phyloP scores from a whole-genome alignment of 345 rosid species.

The Sonneratia caseolaris region DNA sequence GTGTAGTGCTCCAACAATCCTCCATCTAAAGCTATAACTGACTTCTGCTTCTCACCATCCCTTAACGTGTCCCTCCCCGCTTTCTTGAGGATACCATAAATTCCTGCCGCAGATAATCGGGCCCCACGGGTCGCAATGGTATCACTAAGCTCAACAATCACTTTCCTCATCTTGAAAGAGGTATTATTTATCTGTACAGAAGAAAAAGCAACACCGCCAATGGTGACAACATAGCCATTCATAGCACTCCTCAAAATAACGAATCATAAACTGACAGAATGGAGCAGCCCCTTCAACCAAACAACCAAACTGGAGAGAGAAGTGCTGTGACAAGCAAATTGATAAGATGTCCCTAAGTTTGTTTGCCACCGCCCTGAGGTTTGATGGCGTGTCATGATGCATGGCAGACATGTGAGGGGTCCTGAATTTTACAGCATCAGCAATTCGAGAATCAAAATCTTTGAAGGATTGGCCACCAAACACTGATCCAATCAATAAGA shows the following conservation, averaged over 20 bases:
- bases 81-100: slow-evolving; percentile 35
- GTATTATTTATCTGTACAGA: slow-evolving; percentile 21
- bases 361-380: slow-evolving; percentile 48
- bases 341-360: slow-evolving; percentile 43
- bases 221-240: too few species aligned
- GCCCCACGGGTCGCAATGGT: slow-evolving; percentile 34
- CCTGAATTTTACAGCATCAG: slow-evolving; percentile 24
- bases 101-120: slow-evolving; percentile 40
- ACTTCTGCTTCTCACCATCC: slow-evolving; percentile 38
- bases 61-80: slow-evolving; percentile 22
- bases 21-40: slow-evolving; percentile 62
- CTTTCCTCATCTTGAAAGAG: slow-evolving; percentile 25
- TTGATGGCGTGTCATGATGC: slow-evolving; percentile 65
- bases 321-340: background rate
- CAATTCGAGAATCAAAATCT: too few species aligned
- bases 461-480: background rate
- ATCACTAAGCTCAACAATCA: slow-evolving; percentile 22
- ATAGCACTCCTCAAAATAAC: too few species aligned
- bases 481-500: background rate
- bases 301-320: too few species aligned
- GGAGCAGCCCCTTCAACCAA: too few species aligned
- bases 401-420: slow-evolving; percentile 71
- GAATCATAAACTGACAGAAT: too few species aligned
- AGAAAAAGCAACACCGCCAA: background rate
- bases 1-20: slow-evolving; percentile 58